Conservation (phyloP, 306 rosid species). For the Lablab purpureus region DNA sequence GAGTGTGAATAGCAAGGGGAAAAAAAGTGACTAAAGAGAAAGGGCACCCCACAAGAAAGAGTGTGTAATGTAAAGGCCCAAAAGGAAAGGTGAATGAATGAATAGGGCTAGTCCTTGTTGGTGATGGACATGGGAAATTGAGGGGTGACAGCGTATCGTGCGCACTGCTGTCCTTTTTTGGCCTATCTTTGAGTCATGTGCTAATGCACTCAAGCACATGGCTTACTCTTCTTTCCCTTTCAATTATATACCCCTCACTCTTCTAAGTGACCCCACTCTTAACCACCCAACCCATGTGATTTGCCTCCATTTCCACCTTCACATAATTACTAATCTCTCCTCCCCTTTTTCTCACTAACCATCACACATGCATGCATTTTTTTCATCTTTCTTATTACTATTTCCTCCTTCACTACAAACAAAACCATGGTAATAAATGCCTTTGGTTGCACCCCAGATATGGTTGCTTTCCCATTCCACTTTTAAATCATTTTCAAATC, state of each 20-base stretch:
- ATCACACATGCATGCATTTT: not conserved
- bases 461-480: not conserved
- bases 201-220: slow-evolving; percentile 39
- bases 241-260: slow-evolving; percentile 19
- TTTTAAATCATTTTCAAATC: slow-evolving; percentile 15
- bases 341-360: not conserved
- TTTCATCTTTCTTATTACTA: not conserved
- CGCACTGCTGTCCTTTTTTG: slow-evolving; percentile 36
- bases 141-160: slow-evolving; percentile 40
- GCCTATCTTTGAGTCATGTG: slow-evolving; percentile 39
- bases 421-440: not conserved
- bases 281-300: slow-evolving; percentile 45
- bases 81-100: no score
- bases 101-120: no score
- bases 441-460: not conserved
- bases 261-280: slow-evolving; percentile 7
- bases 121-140: not conserved
- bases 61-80: not conserved
- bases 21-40: no score
- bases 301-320: not conserved
- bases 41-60: no score
- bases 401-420: no score
- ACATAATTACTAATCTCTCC: slow-evolving; percentile 7
- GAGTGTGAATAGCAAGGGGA: no score
- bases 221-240: slow-evolving; percentile 36